Evolutionary conservation across 106 monocot species (phyloP).

Genomic region (Dendrobium chrysotoxum): DNA sequence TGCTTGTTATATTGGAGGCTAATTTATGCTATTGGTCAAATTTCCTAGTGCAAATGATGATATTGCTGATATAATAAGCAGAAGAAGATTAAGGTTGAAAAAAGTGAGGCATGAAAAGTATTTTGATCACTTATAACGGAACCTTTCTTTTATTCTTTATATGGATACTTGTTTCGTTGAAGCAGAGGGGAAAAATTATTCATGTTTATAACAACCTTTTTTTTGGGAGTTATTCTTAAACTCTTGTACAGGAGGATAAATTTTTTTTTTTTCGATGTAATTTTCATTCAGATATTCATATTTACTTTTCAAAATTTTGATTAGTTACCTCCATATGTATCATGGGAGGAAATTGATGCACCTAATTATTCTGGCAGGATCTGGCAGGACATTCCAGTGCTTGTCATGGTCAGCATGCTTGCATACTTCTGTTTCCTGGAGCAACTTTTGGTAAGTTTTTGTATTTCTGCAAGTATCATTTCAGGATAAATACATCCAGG

Average conservation of each 20-base stretch:
- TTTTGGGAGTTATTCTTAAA: background rate
- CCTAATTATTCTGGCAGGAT: conserved; percentile 45
- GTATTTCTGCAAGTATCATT: background rate
- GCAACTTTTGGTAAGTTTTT: conserved; percentile 70
- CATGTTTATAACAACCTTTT: background rate
- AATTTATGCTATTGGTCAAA: no score
- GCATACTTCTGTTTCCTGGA: conserved; percentile 99
- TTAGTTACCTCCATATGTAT: background rate
- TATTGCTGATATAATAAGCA: no score
- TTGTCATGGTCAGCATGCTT: conserved; percentile 98
- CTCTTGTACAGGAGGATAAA: background rate
- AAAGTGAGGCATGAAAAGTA: no score
- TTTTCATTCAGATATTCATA: background rate
- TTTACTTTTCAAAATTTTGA: background rate
- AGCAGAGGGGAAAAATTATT: background rate
- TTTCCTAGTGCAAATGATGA: no score
- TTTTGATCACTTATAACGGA: background rate
- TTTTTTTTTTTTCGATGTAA: background rate
- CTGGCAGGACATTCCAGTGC: conserved; percentile 91
- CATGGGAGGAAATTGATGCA: conserved; percentile 2
- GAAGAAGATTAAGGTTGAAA: no score
- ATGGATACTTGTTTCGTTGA: background rate
- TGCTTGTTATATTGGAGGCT: no score
- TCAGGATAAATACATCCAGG: background rate
- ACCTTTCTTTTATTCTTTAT: background rate